Conservation (phyloP, 2,329 filamentous ascomycete species). For the Atkinsonella texensis region DNA sequence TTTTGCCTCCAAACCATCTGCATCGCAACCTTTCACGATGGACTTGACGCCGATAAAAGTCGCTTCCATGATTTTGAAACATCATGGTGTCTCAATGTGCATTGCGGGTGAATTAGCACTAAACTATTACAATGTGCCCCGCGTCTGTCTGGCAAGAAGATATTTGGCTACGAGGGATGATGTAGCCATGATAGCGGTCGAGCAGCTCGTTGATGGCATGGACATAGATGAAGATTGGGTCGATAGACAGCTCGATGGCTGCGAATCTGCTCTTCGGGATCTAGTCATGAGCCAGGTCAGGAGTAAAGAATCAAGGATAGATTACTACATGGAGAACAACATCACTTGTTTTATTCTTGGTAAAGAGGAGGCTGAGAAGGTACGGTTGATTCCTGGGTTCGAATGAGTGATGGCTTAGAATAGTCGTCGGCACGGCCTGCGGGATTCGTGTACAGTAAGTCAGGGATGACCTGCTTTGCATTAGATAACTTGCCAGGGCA, state of each 20-base stretch:
- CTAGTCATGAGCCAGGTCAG: slow-evolving; percentile 9
- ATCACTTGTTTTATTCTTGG: slow-evolving; percentile 14
- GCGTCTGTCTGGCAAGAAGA: slow-evolving; percentile 10
- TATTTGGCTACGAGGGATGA: slow-evolving; percentile 12
- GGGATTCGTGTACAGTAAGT: too few species aligned
- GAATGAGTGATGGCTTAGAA: slow-evolving; percentile 2
- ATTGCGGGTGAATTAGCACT: slow-evolving; percentile 8
- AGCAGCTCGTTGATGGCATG: slow-evolving; percentile 17
- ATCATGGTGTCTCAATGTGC: slow-evolving; percentile 5
- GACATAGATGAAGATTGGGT: slow-evolving; percentile 13
- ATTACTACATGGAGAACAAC: slow-evolving; percentile 13
- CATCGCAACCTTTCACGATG: neutral
- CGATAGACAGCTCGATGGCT: slow-evolving; percentile 6
- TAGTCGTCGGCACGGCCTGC: neutral
- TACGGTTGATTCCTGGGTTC: slow-evolving; percentile 13
- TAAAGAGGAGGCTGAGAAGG: slow-evolving; percentile 9
- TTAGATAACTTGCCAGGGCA: too few species aligned
- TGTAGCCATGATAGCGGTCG: slow-evolving; percentile 14
- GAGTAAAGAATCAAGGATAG: slow-evolving; percentile 11
- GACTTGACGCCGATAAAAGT: slow-evolving; percentile 5
- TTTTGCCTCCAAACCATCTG: neutral
- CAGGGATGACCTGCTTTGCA: too few species aligned
- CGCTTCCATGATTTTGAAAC: slow-evolving; percentile 1
- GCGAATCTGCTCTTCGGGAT: slow-evolving; percentile 3
- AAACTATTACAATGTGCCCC: slow-evolving; percentile 10